These are phyloP conservation scores for Leucoagaricus sp. DNA, from an alignment of 1,284 basidiomycete genomes.

Conservation along the genomic window DNA sequence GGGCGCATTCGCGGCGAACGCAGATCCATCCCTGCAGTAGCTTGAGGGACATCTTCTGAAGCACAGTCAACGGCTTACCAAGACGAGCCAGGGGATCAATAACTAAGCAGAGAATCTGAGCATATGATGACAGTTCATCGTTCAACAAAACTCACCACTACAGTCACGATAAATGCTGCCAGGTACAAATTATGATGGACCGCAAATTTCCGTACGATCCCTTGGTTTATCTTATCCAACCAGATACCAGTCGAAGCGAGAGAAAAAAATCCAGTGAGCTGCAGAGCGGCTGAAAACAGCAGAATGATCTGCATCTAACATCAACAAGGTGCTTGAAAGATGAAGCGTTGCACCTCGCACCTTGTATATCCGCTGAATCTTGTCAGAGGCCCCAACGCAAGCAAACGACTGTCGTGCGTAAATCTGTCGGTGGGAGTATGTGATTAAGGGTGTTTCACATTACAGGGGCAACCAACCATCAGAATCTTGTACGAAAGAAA, in stretches of 20 bases:
- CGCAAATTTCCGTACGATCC: constrained; percentile 32
- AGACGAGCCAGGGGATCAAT: constrained; percentile 46
- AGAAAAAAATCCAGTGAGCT: constrained; percentile 54
- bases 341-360: constrained; percentile 25
- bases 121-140: constrained; percentile 2
- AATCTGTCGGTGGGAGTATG: constrained; percentile 33
- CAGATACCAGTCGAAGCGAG: constrained; percentile 50
- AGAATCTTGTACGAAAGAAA: constrained; percentile 41
- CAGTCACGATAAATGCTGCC: constrained; percentile 40
- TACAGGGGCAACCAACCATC: constrained; percentile 30
- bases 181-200: constrained; percentile 39
- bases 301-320: constrained; percentile 41
- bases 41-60: not conserved
- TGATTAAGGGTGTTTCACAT: not conserved
- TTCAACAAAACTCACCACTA: constrained; percentile 37
- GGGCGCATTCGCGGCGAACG: constrained; percentile 45
- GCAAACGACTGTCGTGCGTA: constrained; percentile 53
- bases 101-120: constrained; percentile 33
- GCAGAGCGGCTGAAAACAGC: constrained; percentile 48
- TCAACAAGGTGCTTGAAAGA: not conserved
- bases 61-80: too few relatives aligned
- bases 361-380: constrained; percentile 50
- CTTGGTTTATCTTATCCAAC: constrained; percentile 49
- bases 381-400: constrained; percentile 49
- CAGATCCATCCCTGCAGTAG: constrained; percentile 47